These are phyloP conservation scores for Trematosphaeria pertusa DNA, from an alignment of 2,329 filamentous ascomycete species.

Conservation along the genomic window DNA sequence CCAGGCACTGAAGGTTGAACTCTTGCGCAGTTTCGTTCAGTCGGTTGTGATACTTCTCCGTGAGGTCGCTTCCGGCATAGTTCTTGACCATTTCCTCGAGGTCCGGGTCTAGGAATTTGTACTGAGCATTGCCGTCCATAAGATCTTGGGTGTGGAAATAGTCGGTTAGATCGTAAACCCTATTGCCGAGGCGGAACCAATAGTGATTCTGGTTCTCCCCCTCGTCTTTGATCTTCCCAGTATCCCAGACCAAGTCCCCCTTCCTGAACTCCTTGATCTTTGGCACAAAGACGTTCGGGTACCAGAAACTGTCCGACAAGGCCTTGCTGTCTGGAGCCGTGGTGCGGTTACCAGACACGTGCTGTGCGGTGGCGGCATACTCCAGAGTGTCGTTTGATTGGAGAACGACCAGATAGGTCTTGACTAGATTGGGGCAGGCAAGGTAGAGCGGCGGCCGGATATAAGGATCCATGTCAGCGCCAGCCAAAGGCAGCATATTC, in stretches of 20 bases:
- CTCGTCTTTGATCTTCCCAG: slow-evolving; percentile 64
- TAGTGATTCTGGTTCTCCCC: slow-evolving; percentile 71
- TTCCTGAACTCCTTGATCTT: slow-evolving; percentile 86
- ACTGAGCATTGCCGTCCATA: slow-evolving; percentile 63
- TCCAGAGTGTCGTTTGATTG: slow-evolving; percentile 69
- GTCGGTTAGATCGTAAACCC: slow-evolving; percentile 87
- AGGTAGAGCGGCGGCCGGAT: slow-evolving; percentile 79
- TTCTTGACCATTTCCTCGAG: slow-evolving; percentile 73
- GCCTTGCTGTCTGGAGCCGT: slow-evolving; percentile 60
- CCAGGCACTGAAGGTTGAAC: slow-evolving; percentile 81
- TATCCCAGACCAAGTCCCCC: slow-evolving; percentile 79
- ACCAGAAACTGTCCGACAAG: slow-evolving; percentile 76
- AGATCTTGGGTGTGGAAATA: slow-evolving; percentile 80
- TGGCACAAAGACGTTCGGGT: slow-evolving; percentile 74
- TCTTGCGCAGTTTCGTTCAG: slow-evolving; percentile 60
- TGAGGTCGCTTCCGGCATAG: slow-evolving; percentile 83
- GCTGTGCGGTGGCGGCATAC: slow-evolving; percentile 61
- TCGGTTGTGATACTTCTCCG: slow-evolving; percentile 65
- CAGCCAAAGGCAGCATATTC: slow-evolving; percentile 79
- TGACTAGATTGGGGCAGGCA: slow-evolving; percentile 77
- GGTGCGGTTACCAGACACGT: slow-evolving; percentile 72
- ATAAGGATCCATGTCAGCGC: slow-evolving; percentile 81
- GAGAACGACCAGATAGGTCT: slow-evolving; percentile 63
- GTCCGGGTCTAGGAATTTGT: slow-evolving; percentile 74
- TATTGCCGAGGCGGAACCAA: slow-evolving; percentile 80